Evolutionary conservation across 177 flowering plant genomes (phyloP).

Genomic region (Vitis hybrid): DNA sequence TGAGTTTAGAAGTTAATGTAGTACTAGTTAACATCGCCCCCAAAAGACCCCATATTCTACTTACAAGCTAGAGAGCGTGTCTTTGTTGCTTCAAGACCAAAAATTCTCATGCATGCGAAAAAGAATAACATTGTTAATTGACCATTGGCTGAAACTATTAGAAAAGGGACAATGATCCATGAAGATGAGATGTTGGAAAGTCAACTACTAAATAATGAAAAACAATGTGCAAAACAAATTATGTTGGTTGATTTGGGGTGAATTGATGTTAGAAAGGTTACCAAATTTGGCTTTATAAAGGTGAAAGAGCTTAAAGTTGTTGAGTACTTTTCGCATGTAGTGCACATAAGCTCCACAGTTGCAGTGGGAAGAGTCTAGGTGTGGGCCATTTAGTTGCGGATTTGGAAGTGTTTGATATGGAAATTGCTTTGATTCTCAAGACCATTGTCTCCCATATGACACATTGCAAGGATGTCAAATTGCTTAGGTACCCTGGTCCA

Average conservation of each 20-base stretch:
- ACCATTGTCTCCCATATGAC: no score
- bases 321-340: slow-evolving; percentile 93
- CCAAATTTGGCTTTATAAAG: slow-evolving; percentile 78
- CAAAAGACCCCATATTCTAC: no score
- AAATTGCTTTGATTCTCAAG: no score
- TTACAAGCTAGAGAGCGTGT: no score
- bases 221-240: slow-evolving; percentile 86
- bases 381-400: slow-evolving; percentile 81
- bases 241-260: slow-evolving; percentile 81
- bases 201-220: slow-evolving; percentile 66
- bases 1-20: no score
- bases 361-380: slow-evolving; percentile 58
- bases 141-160: slow-evolving; percentile 60
- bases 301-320: slow-evolving; percentile 87
- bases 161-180: slow-evolving; percentile 51
- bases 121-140: slow-evolving; percentile 52
- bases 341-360: slow-evolving; percentile 83
- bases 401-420: no score
- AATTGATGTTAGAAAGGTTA: slow-evolving; percentile 95
- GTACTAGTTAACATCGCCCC: no score
- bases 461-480: slow-evolving; percentile 53
- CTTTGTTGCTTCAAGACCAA: no score
- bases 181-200: slow-evolving; percentile 47
- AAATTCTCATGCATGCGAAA: no score
- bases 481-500: slow-evolving; percentile 38